Evolutionary conservation across 2,329 filamentous ascomycete species (phyloP), one percentile per base, ranked within the genome.

Genomic region (Ophiocordyceps sinensis): DNA sequence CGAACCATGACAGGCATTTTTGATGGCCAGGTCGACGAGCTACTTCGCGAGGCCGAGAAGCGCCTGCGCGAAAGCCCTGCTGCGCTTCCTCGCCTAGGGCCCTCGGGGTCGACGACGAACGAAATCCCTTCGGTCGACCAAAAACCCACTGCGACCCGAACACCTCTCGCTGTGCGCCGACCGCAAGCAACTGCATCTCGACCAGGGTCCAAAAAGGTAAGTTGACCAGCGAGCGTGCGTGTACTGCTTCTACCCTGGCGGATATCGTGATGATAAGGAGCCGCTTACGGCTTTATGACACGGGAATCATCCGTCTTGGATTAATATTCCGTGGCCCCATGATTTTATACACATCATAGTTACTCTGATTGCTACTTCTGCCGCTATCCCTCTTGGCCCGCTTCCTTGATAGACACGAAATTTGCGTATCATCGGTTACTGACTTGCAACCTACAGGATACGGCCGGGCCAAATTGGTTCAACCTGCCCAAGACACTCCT

Each of bases 401-500:
- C 23, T 23, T 23, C 4, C 23, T 23, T 23, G 4, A 7, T 7
- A 23, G 23, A 23, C 23, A 23, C 23, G 7, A 23, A 23, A 23
- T 7, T 23, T 23, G 23, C 23, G 23, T 23, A 7, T 23, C 7
- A 7, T 23, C 23, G 4, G 23, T 7, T 23, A 7, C 23, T 23
- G 23, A 23, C 23, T 23, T 23, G 23, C 23, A 7, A 23, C 23
- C 23, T 23, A n/a, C 38, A 63, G 60, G 54, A 68, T 43, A 83
- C 80, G 45, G 83, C 88, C 39, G 91, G 89, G 36, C 63, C 78
- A 14, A 70, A 83, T 43, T 96, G 89, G 89, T 96, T 82, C 65
- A 75, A 93, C 52, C 70, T 98, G 41, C 88, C 88, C 6, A 79
- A 79, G 53, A 95, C 89, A 23, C 71, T 85, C 39, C 63, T 94